These are phyloP conservation scores for Coemansia sp. DNA, from an alignment of 192 early-diverging fungal genomes.

Conservation along the genomic window DNA sequence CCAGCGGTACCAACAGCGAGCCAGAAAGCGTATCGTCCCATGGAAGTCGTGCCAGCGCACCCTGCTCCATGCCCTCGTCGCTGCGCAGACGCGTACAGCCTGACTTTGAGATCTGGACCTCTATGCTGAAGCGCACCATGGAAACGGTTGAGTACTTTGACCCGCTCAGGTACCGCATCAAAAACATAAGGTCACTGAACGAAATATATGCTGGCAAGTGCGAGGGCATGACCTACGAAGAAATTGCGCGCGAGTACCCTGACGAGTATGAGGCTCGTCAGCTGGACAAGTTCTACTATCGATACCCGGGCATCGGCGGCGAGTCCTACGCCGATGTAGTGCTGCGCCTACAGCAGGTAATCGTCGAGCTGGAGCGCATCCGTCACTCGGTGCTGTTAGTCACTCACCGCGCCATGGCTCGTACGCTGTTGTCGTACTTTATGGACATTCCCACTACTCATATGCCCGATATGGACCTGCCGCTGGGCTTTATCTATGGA, in stretches of 20 bases:
- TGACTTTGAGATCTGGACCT: conserved; percentile 73
- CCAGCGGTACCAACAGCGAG: conserved; percentile 36
- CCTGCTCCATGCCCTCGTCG: conserved; percentile 9
- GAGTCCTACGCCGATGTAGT: conserved; percentile 95
- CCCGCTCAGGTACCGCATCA: conserved; percentile 73
- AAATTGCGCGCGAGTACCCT: conserved; percentile 79
- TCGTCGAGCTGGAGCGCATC: conserved; percentile 95
- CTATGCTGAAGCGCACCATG: conserved; percentile 79
- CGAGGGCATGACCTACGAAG: conserved; percentile 74
- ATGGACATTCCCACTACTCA: conserved; percentile 77
- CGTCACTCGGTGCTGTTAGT: conserved; percentile 82
- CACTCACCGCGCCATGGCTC: conserved; percentile 88
- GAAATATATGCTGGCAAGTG: conserved; percentile 91
- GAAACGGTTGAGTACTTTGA: conserved; percentile 84
- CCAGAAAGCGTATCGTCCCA: conserved; percentile 24
- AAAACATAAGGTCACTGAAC: conserved; percentile 78
- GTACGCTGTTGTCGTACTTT: conserved; percentile 90
- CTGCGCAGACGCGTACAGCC: conserved; percentile 17
- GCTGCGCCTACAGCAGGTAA: conserved; percentile 86
- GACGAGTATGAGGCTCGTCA: conserved; percentile 78
- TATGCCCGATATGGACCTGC: conserved; percentile 79
- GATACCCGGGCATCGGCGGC: conserved; percentile 95
- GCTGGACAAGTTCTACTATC: conserved; percentile 86
- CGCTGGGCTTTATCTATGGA: conserved; percentile 78
- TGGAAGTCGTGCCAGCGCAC: conserved; percentile 10